Evolutionary conservation across 2,329 filamentous ascomycete species (phyloP).

Genomic region (Microdochium paspali): DNA sequence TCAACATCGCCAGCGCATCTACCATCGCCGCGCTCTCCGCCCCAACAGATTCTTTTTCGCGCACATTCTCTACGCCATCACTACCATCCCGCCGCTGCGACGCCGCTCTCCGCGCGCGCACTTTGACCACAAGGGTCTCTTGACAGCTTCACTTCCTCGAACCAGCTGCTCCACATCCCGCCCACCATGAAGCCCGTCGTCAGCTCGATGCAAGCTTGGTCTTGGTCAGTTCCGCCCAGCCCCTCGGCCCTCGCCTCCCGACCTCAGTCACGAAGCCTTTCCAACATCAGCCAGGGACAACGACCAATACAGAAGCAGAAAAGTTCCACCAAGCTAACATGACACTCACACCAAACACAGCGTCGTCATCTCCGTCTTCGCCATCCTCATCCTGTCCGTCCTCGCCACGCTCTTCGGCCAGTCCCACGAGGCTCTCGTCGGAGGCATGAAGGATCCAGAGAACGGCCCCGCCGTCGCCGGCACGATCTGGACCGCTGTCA

Average conservation of each 20-base stretch:
- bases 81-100: no score
- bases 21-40: not conserved
- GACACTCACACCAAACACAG: no score
- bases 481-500: slow-evolving; percentile 79
- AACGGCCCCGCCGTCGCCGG: slow-evolving; percentile 71
- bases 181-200: slow-evolving; percentile 87
- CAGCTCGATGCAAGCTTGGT: slow-evolving; percentile 87
- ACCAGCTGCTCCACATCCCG: not conserved
- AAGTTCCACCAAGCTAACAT: no score
- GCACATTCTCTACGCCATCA: no score
- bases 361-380: slow-evolving; percentile 59
- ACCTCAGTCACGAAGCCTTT: no score
- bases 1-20: not conserved
- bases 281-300: no score
- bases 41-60: no score
- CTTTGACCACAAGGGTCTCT: not conserved
- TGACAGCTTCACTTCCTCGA: not conserved
- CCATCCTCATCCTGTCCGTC: slow-evolving; percentile 55
- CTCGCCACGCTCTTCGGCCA: slow-evolving; percentile 65
- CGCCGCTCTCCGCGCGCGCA: no score
- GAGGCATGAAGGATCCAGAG: slow-evolving; percentile 58
- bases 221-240: slow-evolving; percentile 62
- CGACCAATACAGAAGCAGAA: no score
- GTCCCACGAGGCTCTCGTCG: slow-evolving; percentile 77
- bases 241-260: no score